Evolutionary conservation across 1,284 basidiomycete species (phyloP).

Genomic region (Xanthoconium separans): DNA sequence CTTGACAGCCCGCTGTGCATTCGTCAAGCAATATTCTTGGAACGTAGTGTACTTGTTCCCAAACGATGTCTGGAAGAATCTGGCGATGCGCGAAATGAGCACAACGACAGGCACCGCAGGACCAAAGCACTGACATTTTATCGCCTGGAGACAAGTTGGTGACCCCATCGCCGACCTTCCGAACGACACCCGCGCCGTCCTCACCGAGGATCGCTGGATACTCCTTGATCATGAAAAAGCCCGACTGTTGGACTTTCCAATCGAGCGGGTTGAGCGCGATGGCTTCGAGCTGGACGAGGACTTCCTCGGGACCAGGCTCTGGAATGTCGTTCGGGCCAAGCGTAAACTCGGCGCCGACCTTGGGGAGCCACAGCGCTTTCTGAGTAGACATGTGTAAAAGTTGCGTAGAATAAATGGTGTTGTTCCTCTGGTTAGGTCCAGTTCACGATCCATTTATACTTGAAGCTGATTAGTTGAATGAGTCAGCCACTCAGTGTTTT

Average conservation of each 20-base stretch:
- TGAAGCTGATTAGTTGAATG: no score
- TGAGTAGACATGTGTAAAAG: slow-evolving; percentile 14
- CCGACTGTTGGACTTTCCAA: slow-evolving; percentile 5
- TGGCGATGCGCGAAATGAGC: background rate
- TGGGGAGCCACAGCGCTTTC: slow-evolving; percentile 20
- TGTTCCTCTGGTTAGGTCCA: background rate
- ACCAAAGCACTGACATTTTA: slow-evolving; percentile 11
- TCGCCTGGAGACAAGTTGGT: slow-evolving; percentile 16
- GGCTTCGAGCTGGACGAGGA: slow-evolving; percentile 17
- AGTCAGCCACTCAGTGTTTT: no score
- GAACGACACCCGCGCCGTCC: slow-evolving; percentile 19
- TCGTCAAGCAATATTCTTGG: slow-evolving; percentile 44
- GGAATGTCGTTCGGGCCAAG: slow-evolving; percentile 9
- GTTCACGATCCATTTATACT: background rate
- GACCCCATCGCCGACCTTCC: slow-evolving; percentile 12
- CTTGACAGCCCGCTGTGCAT: slow-evolving; percentile 38
- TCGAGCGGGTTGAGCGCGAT: slow-evolving; percentile 8
- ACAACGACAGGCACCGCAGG: background rate
- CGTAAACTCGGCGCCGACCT: slow-evolving; percentile 10
- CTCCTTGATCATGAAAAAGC: slow-evolving; percentile 1
- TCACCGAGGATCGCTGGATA: slow-evolving; percentile 20
- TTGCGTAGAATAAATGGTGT: background rate
- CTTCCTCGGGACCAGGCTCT: slow-evolving; percentile 17
- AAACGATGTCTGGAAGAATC: background rate
- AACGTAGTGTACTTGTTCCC: slow-evolving; percentile 25